Base-by-base conservation (phyloP, 495 filamentous ascomycete genomes). In the Neurospora sp. region DNA sequence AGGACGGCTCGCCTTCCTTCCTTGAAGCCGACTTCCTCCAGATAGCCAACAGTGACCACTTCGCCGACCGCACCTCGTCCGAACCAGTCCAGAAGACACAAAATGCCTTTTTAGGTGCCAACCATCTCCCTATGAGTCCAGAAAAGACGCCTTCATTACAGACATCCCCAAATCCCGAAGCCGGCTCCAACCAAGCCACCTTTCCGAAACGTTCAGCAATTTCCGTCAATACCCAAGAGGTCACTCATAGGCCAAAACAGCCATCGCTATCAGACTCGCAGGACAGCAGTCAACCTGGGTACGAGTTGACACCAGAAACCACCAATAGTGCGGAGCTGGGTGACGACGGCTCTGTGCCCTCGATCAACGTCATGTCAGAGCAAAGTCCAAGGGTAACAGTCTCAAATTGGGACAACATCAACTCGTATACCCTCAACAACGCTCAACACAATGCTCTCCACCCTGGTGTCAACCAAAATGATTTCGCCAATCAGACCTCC, bases 371-470 rank as follows among this genome's bases (percentile, higher is more conserved):
- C 31, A 84, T 83, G 79, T 78, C 81, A 14, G 76, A 79, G 18
- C 82, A 83, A 39, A 88, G 86, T 73, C 86, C 85, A 3, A 83
- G 82, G 16, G 81, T 87, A 11, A 85, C 83, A 3, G 82, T 87
- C 48, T 86, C 86, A 14, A 78, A 85, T 69, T 88, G 85, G 85
- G 75, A 81, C 27, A 79, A 76, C 12, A 72, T 69, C 3, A 78
- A 77, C 4, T 74, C 80, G 2, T 77, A 80, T 41, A 75, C 79
- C 4, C 38, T 80, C 27, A 77, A 83, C 48, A 75, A 78, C 38
- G 76, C 44, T 8, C 72, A 78, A 41, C 3, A 42, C 69, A 16
- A 71, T 69, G 18, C 35, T 44, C 27, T 48, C 54, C 14, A 59
- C 41, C 35, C 48, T 9, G 74, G 74, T 4, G 9, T 77, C 46